Evolutionary conservation across 192 early-diverging fungal species (phyloP).

Genomic region (Umbelopsis sp.): DNA sequence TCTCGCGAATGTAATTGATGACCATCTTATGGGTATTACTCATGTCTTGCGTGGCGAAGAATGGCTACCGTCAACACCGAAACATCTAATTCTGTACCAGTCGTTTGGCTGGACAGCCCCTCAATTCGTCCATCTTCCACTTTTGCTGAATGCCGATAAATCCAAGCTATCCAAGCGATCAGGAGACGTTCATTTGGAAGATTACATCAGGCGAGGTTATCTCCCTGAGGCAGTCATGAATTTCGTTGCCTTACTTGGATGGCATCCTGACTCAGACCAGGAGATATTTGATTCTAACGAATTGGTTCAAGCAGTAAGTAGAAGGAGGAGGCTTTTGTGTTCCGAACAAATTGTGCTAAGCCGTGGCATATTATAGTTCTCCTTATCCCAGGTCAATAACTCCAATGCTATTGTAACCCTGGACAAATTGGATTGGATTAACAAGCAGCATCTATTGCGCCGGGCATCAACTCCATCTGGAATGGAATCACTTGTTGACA

Average conservation of each 20-base stretch:
- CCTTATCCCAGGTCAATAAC: slow-evolving; percentile 58
- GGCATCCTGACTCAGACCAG: slow-evolving; percentile 60
- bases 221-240: slow-evolving; percentile 85
- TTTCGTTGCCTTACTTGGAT: slow-evolving; percentile 86
- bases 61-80: slow-evolving; percentile 94
- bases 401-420: slow-evolving; percentile 63
- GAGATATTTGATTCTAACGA: slow-evolving; percentile 70
- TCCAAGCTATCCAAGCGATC: slow-evolving; percentile 90
- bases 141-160: slow-evolving; percentile 81
- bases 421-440: slow-evolving; percentile 75
- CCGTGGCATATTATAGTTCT: slow-evolving; percentile 48
- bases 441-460: slow-evolving; percentile 65
- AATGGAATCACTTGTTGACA: slow-evolving; percentile 39
- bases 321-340: not conserved
- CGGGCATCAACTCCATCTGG: slow-evolving; percentile 47
- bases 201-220: slow-evolving; percentile 77
- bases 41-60: slow-evolving; percentile 95
- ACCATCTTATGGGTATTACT: slow-evolving; percentile 87
- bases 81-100: slow-evolving; percentile 82
- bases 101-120: slow-evolving; percentile 83
- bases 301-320: slow-evolving; percentile 51
- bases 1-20: slow-evolving; percentile 94
- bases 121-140: slow-evolving; percentile 83
- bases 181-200: slow-evolving; percentile 75
- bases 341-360: not conserved